phyloP scores from a whole-genome alignment of 1,139 yeast genomes.

The Yamadazyma mexicana region DNA sequence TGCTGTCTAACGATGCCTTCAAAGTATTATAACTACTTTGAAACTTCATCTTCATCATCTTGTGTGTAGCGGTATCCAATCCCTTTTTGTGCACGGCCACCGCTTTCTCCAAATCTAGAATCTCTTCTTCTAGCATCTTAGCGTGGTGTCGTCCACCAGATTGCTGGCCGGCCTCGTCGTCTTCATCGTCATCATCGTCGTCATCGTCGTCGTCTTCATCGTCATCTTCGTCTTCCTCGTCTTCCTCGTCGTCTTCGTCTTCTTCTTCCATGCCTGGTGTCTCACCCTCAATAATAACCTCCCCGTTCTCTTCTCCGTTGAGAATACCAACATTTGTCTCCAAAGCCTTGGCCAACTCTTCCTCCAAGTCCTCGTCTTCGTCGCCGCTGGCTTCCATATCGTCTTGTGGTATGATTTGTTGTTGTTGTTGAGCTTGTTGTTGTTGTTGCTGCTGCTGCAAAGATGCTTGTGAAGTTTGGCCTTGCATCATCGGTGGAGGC shows the following conservation, averaged over 20 bases:
- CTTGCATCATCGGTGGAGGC: slow-evolving; percentile 19
- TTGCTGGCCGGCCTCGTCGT: slow-evolving; percentile 30
- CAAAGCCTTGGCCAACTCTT: slow-evolving; percentile 43
- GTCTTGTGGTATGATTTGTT: slow-evolving; percentile 7
- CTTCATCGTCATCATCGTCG: slow-evolving; percentile 29
- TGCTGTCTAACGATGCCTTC: slow-evolving; percentile 79
- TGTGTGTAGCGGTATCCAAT: slow-evolving; percentile 76
- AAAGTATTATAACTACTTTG: slow-evolving; percentile 78
- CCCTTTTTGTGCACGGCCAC: slow-evolving; percentile 76
- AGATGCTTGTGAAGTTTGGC: slow-evolving; percentile 22
- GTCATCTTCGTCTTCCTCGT: slow-evolving; percentile 14
- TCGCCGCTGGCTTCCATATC: slow-evolving; percentile 18
- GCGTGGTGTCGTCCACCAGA: slow-evolving; percentile 56
- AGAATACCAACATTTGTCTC: slow-evolving; percentile 17
- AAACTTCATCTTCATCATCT: slow-evolving; percentile 85
- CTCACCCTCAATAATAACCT: slow-evolving; percentile 16
- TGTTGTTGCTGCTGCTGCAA: slow-evolving; percentile 3
- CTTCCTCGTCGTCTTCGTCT: slow-evolving; percentile 13
- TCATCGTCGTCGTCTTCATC: slow-evolving; percentile 22
- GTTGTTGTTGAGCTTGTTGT: not conserved
- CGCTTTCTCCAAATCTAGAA: slow-evolving; percentile 76
- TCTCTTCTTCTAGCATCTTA: slow-evolving; percentile 81
- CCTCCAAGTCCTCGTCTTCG: slow-evolving; percentile 32
- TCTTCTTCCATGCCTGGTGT: slow-evolving; percentile 15
- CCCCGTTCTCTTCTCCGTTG: slow-evolving; percentile 10